Base-by-base conservation (phyloP, 2,329 filamentous ascomycete genomes). In the Westerdykella ornata region DNA sequence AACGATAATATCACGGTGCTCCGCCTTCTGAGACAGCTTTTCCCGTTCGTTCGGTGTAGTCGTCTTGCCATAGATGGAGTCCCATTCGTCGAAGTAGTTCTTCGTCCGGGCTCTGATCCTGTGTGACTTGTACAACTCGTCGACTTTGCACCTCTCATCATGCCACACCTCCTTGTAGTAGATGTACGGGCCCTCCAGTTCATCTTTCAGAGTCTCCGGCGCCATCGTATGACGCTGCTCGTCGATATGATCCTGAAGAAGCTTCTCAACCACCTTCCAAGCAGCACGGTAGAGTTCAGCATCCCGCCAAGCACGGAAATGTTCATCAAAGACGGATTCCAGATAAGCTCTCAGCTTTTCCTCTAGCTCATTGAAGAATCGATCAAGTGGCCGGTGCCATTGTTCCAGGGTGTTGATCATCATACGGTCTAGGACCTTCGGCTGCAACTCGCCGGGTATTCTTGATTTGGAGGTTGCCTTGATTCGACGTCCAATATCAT, bases 1-100 rank as follows among this genome's bases (percentile, higher is more conserved):
- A 0, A 73, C 73, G 9, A 86, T 66, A 18, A 60, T 36, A 1
- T 32, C 26, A 5, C 45, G 47, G 33, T 52, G 53, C 2, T 38
- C 41, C 1, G 57, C 45, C 4, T 65, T 60, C 14, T 52, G 54
- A 0, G 59, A 15, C 29, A 56, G 63, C 5, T 56, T 54, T 9
- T 60, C 48, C 4, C 52, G 49, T 2, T 71, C 67, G 0, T 19
- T 18, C 0, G 30, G 12, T 3, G 47, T 41, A 1, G 52, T 5
- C 0, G 22, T 34, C 19, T 56, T 62, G 0, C 51, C 46, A 2
- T 45, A 52, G 0, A 30, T 19, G 0, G 37, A 36, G 5, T 59
- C 48, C 2, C 49, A 31, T 7, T 45, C 50, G 6, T 57, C 53
- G 35, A 55, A 54, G 38, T 67, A 60, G 8, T 57, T 46, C 1